Evolutionary conservation across 2,329 filamentous ascomycete species (phyloP).

Genomic region (Alternaria alternata): DNA sequence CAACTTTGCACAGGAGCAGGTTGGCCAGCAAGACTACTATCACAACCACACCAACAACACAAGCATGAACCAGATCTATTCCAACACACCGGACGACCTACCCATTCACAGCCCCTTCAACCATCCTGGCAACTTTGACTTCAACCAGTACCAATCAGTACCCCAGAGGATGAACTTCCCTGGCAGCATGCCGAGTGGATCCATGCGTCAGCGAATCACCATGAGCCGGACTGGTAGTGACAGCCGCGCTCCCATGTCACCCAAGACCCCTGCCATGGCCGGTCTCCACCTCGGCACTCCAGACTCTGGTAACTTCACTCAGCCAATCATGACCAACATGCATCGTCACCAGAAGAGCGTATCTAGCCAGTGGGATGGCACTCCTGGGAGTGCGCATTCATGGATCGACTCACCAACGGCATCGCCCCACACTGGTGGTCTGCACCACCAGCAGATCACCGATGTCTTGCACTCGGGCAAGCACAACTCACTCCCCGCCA

Average conservation of each 20-base stretch:
- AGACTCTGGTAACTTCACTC: constrained; percentile 77
- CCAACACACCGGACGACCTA: constrained; percentile 88
- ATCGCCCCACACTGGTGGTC: constrained; percentile 75
- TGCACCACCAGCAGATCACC: constrained; percentile 79
- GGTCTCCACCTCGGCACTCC: constrained; percentile 75
- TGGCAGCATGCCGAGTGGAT: constrained; percentile 43
- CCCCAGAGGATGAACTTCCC: constrained; percentile 62
- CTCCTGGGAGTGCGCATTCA: constrained; percentile 81
- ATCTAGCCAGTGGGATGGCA: constrained; percentile 90
- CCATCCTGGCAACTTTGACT: constrained; percentile 72
- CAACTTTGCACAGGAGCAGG: constrained; percentile 65
- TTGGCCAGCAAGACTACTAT: constrained; percentile 66
- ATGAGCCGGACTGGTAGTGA: constrained; percentile 72
- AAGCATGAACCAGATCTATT: constrained; percentile 78
- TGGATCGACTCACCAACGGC: constrained; percentile 90
- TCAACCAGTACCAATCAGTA: constrained; percentile 74
- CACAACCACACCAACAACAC: constrained; percentile 57
- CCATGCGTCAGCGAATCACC: constrained; percentile 49
- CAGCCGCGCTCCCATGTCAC: constrained; percentile 81
- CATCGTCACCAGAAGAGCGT: constrained; percentile 80
- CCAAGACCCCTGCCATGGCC: constrained; percentile 81
- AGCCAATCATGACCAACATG: constrained; percentile 76
- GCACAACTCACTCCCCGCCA: constrained; percentile 87
- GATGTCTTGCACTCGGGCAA: constrained; percentile 86
- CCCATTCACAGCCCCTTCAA: constrained; percentile 92